Evolutionary conservation across 202 grass and related monocot species (phyloP).

Genomic region (Panicum hallii): DNA sequence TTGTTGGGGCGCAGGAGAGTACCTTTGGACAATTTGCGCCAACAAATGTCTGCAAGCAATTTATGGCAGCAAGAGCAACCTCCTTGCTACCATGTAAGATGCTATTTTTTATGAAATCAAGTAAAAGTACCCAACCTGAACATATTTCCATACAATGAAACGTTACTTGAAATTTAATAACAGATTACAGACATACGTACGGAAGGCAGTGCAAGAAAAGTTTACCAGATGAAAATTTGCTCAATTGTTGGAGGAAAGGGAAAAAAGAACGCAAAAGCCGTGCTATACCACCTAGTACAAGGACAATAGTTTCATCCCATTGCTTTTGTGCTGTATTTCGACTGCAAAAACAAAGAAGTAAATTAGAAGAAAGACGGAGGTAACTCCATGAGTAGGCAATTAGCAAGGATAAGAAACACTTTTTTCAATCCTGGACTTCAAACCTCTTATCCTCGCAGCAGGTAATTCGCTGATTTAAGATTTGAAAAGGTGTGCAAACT

Average conservation of each 20-base stretch:
- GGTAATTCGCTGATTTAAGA: background rate
- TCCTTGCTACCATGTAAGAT: conserved; percentile 97
- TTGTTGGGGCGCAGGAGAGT: conserved; percentile 16
- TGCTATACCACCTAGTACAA: conserved; percentile 90
- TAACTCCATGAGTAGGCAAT: conserved; percentile 11
- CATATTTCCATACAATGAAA: conserved; percentile 30
- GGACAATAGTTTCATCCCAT: conserved; percentile 98
- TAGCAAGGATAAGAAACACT: background rate
- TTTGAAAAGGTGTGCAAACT: conserved; percentile 32
- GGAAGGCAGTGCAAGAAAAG: conserved; percentile 40
- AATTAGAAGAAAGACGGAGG: conserved; percentile 41
- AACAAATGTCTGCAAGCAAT: conserved; percentile 87
- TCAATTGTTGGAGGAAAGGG: conserved; percentile 82
- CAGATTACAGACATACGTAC: conserved; percentile 21
- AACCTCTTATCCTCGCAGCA: background rate
- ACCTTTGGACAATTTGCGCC: conserved; percentile 94
- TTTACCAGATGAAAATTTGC: conserved; percentile 85
- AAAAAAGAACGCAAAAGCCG: conserved; percentile 92
- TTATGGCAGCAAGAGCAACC: conserved; percentile 96
- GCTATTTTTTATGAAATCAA: conserved; percentile 89
- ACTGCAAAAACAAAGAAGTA: conserved; percentile 52
- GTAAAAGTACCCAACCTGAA: conserved; percentile 86
- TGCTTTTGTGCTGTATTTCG: conserved; percentile 98
- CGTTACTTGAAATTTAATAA: conserved; percentile 37
- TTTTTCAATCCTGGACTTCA: background rate